Conservation (phyloP, 192 early-diverging fungal genomes). For the Paraglomus brasilianum region DNA sequence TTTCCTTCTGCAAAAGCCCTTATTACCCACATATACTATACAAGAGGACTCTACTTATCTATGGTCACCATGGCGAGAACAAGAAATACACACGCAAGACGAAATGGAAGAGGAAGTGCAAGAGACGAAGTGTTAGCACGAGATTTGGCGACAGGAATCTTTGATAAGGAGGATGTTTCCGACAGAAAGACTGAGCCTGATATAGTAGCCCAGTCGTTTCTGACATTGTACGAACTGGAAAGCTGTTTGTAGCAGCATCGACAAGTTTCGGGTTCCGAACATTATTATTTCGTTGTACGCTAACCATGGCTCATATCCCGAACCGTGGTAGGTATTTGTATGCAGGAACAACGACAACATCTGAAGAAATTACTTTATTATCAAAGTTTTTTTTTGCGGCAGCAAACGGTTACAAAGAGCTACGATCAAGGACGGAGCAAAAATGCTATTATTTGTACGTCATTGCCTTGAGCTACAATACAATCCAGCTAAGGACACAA, state of each 20-base stretch:
- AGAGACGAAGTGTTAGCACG: no score
- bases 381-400: conserved; percentile 26
- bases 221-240: conserved; percentile 21
- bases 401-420: conserved; percentile 16
- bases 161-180: background rate
- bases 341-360: conserved; percentile 10
- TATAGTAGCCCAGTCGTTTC: background rate
- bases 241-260: no score
- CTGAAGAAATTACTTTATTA: conserved; percentile 24
- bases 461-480: conserved; percentile 32
- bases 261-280: conserved; percentile 24
- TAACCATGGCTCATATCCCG: conserved; percentile 28
- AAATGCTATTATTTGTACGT: conserved; percentile 20
- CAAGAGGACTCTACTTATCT: no score
- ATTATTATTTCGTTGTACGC: conserved; percentile 23
- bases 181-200: background rate
- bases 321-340: conserved; percentile 30
- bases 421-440: no score
- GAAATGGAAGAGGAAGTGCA: no score
- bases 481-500: conserved; percentile 2
- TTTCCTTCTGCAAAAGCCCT: background rate
- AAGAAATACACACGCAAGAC: no score
- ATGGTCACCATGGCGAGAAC: no score
- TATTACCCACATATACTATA: no score
- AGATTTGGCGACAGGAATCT: no score